These are phyloP conservation scores for Trypanosoma mega DNA, from an alignment of 208 protist genomes.

Conservation along the genomic window DNA sequence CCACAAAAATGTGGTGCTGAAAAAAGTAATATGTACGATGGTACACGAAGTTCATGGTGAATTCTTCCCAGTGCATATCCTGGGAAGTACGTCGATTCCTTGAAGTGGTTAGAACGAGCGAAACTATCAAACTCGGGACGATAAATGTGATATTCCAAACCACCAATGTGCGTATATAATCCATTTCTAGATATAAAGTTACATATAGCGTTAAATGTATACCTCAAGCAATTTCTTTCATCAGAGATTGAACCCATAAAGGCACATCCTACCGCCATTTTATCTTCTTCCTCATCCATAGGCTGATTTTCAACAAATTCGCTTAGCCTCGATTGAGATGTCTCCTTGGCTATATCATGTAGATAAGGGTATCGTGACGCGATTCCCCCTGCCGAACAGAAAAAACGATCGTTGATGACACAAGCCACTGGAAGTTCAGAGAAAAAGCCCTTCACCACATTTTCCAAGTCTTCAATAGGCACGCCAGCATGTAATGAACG, in stretches of 20 bases:
- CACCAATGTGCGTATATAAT: constrained; percentile 57
- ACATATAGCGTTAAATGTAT: constrained; percentile 76
- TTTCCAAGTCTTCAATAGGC: constrained; percentile 44
- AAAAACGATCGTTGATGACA: constrained; percentile 60
- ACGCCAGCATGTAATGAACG: constrained; percentile 28
- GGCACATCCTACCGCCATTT: constrained; percentile 44
- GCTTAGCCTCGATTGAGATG: constrained; percentile 28
- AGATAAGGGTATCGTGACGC: constrained; percentile 49
- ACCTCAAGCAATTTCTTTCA: constrained; percentile 49
- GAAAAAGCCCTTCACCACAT: constrained; percentile 59
- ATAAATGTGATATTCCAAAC: constrained; percentile 80
- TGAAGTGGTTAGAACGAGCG: constrained; percentile 62
- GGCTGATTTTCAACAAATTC: constrained; percentile 80
- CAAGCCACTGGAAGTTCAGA: constrained; percentile 56
- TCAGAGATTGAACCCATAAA: constrained; percentile 53
- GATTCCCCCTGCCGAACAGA: constrained; percentile 68
- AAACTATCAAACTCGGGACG: constrained; percentile 74
- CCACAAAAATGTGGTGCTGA: constrained; percentile 76
- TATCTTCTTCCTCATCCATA: constrained; percentile 86
- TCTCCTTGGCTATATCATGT: constrained; percentile 36
- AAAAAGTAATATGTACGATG: constrained; percentile 68
- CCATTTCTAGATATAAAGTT: constrained; percentile 79
- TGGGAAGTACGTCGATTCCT: constrained; percentile 79
- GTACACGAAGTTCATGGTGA: constrained; percentile 54
- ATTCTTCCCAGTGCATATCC: constrained; percentile 68